phyloP scores from a whole-genome alignment of 83 land plant genomes.

The Picea abies region DNA sequence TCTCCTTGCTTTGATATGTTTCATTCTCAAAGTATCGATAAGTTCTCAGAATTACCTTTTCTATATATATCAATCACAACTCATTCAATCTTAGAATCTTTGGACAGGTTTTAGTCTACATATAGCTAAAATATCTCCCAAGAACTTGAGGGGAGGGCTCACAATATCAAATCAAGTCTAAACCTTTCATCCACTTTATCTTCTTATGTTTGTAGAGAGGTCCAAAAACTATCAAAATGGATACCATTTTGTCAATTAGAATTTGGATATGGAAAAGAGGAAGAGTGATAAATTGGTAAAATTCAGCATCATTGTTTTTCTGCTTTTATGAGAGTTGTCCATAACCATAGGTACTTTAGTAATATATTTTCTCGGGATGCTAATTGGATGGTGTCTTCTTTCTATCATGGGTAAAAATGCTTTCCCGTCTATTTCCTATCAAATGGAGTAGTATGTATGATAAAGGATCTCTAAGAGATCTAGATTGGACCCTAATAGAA shows the following conservation, averaged over 20 bases:
- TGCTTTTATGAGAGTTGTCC: background rate
- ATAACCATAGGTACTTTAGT: conserved; percentile 10
- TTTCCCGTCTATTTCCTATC: background rate
- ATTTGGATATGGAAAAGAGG: background rate
- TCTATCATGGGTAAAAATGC: conserved; percentile 20
- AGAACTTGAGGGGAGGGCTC: too few species aligned
- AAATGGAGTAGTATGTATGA: background rate
- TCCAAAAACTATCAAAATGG: background rate
- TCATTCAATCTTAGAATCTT: background rate
- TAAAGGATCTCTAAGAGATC: background rate
- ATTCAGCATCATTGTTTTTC: background rate
- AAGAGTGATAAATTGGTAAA: background rate
- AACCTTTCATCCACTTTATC: too few species aligned
- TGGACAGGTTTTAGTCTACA: background rate
- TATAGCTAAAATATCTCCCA: too few species aligned
- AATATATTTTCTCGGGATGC: conserved; percentile 18
- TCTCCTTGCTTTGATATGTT: background rate
- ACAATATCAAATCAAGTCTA: too few species aligned
- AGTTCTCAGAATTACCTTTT: background rate
- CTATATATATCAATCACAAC: background rate
- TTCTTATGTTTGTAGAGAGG: too few species aligned
- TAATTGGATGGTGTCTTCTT: conserved; percentile 21
- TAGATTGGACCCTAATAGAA: too few species aligned
- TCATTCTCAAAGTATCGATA: too few species aligned
- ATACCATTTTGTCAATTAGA: background rate